Percentiles rank a stretch among this genome's conserved stretches.
Conservation (phyloP, 2,329 filamentous ascomycete species). For the Harringtonia aguacate region DNA sequence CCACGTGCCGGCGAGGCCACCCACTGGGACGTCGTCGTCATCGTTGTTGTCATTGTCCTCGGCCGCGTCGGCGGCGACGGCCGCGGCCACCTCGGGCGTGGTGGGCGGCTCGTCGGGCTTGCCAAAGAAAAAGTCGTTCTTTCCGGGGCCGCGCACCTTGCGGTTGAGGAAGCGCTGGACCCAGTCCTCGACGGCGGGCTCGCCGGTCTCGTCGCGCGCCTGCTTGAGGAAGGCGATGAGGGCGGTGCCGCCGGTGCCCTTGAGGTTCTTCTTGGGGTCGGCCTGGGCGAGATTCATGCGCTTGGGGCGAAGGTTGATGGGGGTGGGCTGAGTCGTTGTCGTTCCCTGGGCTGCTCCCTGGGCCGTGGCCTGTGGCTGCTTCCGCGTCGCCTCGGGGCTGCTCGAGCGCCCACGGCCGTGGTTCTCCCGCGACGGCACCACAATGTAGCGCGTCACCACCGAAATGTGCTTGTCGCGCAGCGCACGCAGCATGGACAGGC, state of each 20-base stretch:
- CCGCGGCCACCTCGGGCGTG: constrained; percentile 22
- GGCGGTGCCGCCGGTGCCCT: constrained; percentile 86
- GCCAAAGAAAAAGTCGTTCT: constrained; percentile 46
- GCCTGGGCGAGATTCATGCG: constrained; percentile 10
- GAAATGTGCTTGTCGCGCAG: constrained; percentile 93
- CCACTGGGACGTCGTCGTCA: constrained; percentile 32
- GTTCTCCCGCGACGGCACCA: constrained; percentile 72
- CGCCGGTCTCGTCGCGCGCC: constrained; percentile 88
- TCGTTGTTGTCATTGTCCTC: too few relatives aligned
- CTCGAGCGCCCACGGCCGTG: constrained; percentile 52
- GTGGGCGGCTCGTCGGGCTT: constrained; percentile 31
- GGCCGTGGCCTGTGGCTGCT: constrained; percentile 5
- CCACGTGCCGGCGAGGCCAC: constrained; percentile 75
- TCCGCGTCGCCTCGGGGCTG: constrained; percentile 35
- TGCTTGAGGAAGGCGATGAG: constrained; percentile 95
- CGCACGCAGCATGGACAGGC: constrained; percentile 55
- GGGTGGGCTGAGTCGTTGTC: too few relatives aligned
- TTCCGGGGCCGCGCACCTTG: constrained; percentile 35
- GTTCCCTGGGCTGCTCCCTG: too few relatives aligned
- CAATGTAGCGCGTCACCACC: constrained; percentile 92
- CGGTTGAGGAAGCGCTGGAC: constrained; percentile 46
- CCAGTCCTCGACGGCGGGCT: constrained; percentile 69
- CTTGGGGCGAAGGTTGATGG: constrained; percentile 8
- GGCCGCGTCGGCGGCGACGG: too few relatives aligned
- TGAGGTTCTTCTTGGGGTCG: constrained; percentile 48